Evolutionary conservation across 768 basidiomycete genomes (phyloP).

Genomic region (Pseudohyphozyma bogoriensis): DNA sequence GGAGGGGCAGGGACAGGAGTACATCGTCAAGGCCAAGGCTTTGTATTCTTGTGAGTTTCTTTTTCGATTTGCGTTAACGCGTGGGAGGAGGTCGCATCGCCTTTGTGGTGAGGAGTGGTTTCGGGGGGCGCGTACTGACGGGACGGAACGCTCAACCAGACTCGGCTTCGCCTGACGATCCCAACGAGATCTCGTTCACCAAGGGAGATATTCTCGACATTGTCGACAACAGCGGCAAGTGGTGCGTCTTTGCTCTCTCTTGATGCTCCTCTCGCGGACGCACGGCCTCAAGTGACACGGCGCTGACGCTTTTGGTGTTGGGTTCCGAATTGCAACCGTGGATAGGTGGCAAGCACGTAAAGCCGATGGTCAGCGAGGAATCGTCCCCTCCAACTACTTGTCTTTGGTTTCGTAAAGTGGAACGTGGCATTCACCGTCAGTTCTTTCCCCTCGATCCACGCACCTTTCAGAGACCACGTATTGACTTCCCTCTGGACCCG

Average conservation of each 20-base stretch:
- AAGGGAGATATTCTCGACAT: conserved; percentile 91
- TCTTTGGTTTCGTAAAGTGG: too few species aligned
- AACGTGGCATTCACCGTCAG: too few species aligned
- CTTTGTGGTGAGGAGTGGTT: too few species aligned
- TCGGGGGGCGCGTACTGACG: neutral
- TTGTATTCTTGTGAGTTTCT: conserved; percentile 68
- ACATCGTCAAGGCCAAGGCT: conserved; percentile 69
- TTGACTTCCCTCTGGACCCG: too few species aligned
- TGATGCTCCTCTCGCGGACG: neutral
- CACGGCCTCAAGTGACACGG: neutral
- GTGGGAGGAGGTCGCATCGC: too few species aligned
- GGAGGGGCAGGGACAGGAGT: conserved; percentile 29
- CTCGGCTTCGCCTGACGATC: conserved; percentile 84
- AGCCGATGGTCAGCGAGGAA: conserved; percentile 49
- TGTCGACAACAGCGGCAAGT: conserved; percentile 63
- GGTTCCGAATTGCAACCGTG: neutral
- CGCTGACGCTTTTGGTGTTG: neutral
- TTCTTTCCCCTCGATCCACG: too few species aligned
- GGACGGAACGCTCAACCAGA: conserved; percentile 45
- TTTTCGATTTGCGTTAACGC: neutral
- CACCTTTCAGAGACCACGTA: too few species aligned
- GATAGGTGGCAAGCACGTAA: conserved; percentile 85
- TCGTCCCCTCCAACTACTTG: conserved; percentile 30
- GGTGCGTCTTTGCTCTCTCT: conserved; percentile 12
- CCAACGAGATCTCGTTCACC: conserved; percentile 85